These are phyloP conservation scores for Coffea eugenioides DNA, from an alignment of 257 asterid species.

Conservation along the genomic window DNA sequence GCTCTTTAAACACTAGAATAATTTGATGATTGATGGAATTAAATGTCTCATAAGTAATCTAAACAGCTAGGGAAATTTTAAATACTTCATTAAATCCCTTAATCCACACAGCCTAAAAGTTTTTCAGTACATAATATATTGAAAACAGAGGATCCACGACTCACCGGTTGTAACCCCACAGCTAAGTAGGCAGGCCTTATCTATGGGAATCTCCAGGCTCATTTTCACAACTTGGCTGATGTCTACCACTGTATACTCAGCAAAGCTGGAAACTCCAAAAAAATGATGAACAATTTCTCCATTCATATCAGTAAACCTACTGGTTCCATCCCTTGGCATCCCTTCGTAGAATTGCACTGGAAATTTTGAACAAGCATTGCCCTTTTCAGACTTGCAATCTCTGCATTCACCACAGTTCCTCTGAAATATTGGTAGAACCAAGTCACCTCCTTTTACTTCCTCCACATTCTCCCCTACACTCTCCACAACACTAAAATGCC, in stretches of 20 bases:
- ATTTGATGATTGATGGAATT: too few species aligned
- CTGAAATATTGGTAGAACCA: slow-evolving; percentile 35
- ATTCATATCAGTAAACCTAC: slow-evolving; percentile 29
- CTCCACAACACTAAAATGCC: slow-evolving; percentile 35
- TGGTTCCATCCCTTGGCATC: slow-evolving; percentile 43
- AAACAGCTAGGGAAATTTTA: too few species aligned
- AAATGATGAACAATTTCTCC: slow-evolving; percentile 36
- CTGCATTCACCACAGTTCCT: slow-evolving; percentile 43
- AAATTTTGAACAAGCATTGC: slow-evolving; percentile 38
- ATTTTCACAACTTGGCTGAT: slow-evolving; percentile 39
- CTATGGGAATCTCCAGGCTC: slow-evolving; percentile 22
- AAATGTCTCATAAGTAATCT: too few species aligned
- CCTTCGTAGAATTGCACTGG: slow-evolving; percentile 17
- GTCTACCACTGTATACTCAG: slow-evolving; percentile 45
- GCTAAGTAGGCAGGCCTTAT: slow-evolving; percentile 39
- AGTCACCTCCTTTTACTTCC: slow-evolving; percentile 40
- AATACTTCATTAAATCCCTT: too few species aligned
- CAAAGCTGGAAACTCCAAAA: slow-evolving; percentile 29
- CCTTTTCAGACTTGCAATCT: slow-evolving; percentile 31
- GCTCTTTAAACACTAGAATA: too few species aligned
- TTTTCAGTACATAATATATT: too few species aligned
- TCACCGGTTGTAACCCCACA: slow-evolving; percentile 44
- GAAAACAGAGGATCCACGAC: not conserved
- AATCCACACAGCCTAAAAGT: too few species aligned
- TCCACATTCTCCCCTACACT: slow-evolving; percentile 46